Percentiles rank a stretch among this genome's conserved stretches.
These are phyloP conservation scores for Alternaria gansuensis DNA, from an alignment of 2,329 filamentous ascomycete species.

Conservation along the genomic window DNA sequence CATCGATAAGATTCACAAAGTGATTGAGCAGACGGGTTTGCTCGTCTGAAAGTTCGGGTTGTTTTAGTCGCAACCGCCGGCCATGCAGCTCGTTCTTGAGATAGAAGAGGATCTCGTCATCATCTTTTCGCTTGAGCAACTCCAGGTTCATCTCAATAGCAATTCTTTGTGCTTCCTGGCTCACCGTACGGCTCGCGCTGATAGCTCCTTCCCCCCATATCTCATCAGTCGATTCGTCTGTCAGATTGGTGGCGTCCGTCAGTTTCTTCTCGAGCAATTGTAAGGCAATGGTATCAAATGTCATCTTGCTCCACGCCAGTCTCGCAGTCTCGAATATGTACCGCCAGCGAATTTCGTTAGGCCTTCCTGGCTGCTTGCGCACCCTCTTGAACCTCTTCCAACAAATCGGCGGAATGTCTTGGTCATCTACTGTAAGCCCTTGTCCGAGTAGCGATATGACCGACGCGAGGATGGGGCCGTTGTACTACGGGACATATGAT, in stretches of 20 bases:
- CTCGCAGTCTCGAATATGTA: conserved; percentile 34
- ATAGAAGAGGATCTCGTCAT: conserved; percentile 2
- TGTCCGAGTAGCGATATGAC: conserved; percentile 11
- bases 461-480: conserved; percentile 29
- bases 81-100: conserved; percentile 6
- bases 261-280: conserved; percentile 4
- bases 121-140: background rate
- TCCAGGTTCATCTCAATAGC: conserved; percentile 12
- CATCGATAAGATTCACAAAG: conserved; percentile 2
- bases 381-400: background rate
- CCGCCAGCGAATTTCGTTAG: conserved; percentile 19
- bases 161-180: conserved; percentile 7
- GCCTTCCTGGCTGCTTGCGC: background rate
- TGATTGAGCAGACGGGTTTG: background rate
- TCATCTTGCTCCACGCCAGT: conserved; percentile 29
- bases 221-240: background rate
- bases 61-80: background rate
- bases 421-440: background rate
- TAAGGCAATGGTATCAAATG: conserved; percentile 17
- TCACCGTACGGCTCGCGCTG: background rate
- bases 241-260: background rate
- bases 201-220: background rate
- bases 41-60: background rate
- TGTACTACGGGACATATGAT: conserved; percentile 19
- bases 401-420: background rate